phyloP scores from a whole-genome alignment of 2,329 filamentous ascomycete genomes.

The Hymenoscyphus occultus region DNA sequence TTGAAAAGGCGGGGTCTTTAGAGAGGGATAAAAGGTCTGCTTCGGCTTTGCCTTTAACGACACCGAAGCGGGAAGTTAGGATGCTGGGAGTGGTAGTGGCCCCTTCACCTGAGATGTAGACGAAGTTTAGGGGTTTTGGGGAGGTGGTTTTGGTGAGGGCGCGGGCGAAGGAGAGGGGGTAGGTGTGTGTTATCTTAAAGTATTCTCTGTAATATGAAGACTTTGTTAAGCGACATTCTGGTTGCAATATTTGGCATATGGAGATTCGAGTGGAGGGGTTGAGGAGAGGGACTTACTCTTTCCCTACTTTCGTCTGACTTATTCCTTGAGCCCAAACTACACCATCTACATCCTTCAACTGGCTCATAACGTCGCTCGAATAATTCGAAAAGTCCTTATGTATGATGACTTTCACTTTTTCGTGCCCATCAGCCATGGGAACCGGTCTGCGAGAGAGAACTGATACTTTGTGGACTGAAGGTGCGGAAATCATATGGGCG shows the following conservation, averaged over 20 bases:
- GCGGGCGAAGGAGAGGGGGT: slow-evolving; percentile 59
- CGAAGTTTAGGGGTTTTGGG: slow-evolving; percentile 59
- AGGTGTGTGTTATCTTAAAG: slow-evolving; percentile 64
- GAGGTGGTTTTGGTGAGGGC: slow-evolving; percentile 52
- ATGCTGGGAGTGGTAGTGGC: slow-evolving; percentile 55
- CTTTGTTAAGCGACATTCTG: slow-evolving; percentile 2
- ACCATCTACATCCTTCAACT: slow-evolving; percentile 62
- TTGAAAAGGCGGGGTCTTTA: slow-evolving; percentile 39
- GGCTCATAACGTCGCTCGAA: slow-evolving; percentile 51
- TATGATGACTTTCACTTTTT: slow-evolving; percentile 62
- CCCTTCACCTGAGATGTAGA: slow-evolving; percentile 60
- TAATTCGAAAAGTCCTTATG: slow-evolving; percentile 67
- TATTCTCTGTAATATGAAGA: slow-evolving; percentile 50
- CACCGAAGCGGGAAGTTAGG: slow-evolving; percentile 56
- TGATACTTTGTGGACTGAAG: slow-evolving; percentile 58
- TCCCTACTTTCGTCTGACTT: slow-evolving; percentile 55
- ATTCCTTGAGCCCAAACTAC: slow-evolving; percentile 74
- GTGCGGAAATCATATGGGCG: slow-evolving; percentile 56
- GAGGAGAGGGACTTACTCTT: slow-evolving; percentile 47
- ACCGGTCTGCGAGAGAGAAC: slow-evolving; percentile 66
- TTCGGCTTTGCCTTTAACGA: slow-evolving; percentile 68
- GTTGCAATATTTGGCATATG: not conserved
- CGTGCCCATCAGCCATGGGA: slow-evolving; percentile 57
- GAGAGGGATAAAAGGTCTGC: slow-evolving; percentile 52
- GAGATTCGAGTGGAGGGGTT: not conserved